Evolutionary conservation across 495 filamentous ascomycete species (phyloP).

Genomic region (Beverwykella pulmonaria): DNA sequence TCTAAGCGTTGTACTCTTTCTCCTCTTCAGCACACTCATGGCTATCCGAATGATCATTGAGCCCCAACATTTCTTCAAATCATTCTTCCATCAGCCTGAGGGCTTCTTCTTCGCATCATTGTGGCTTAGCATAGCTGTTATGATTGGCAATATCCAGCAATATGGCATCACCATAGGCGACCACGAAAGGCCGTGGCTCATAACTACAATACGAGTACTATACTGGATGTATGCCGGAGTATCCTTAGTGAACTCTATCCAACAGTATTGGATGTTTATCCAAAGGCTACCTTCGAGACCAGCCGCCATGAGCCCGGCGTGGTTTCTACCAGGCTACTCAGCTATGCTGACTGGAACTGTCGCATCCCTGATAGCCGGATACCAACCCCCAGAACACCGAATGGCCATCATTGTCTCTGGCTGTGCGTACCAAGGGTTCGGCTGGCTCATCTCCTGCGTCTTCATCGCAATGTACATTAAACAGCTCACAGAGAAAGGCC

Average conservation of each 20-base stretch:
- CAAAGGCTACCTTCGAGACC: not conserved
- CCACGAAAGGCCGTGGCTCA: slow-evolving; percentile 49
- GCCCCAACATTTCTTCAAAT: slow-evolving; percentile 53
- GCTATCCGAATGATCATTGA: slow-evolving; percentile 58
- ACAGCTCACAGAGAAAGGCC: slow-evolving; percentile 61
- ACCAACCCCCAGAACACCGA: slow-evolving; percentile 12
- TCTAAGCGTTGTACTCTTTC: slow-evolving; percentile 63
- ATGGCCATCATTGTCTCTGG: slow-evolving; percentile 32
- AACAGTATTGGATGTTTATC: slow-evolving; percentile 34
- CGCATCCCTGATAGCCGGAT: slow-evolving; percentile 22
- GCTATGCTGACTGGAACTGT: slow-evolving; percentile 36
- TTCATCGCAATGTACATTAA: slow-evolving; percentile 51
- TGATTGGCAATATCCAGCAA: slow-evolving; percentile 59
- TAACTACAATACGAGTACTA: slow-evolving; percentile 17
- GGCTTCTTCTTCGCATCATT: slow-evolving; percentile 70
- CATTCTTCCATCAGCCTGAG: slow-evolving; percentile 63
- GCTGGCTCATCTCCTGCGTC: slow-evolving; percentile 13
- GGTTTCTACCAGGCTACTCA: slow-evolving; percentile 34
- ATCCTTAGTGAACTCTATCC: slow-evolving; percentile 15
- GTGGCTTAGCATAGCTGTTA: slow-evolving; percentile 63
- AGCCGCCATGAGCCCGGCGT: slow-evolving; percentile 26
- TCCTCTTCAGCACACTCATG: slow-evolving; percentile 56
- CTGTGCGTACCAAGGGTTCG: slow-evolving; percentile 28
- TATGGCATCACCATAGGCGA: slow-evolving; percentile 58
- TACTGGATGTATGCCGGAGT: slow-evolving; percentile 37